Conservation (phyloP, 1,139 yeast species). For the Geotrichum aggregatum region DNA sequence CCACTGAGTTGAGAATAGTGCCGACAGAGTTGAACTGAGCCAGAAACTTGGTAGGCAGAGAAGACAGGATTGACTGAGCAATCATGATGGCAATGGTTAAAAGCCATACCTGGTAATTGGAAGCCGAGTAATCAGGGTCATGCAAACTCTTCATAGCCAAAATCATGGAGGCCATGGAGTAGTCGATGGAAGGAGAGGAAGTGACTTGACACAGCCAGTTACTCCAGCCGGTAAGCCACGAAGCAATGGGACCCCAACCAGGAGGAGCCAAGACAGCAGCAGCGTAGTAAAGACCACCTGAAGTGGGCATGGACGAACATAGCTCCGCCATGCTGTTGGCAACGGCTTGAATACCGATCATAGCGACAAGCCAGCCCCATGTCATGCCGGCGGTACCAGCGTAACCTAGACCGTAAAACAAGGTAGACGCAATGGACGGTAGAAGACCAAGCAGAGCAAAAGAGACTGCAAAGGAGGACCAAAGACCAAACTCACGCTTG, state of each 20-base stretch:
- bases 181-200: conserved; percentile 60
- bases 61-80: conserved; percentile 42
- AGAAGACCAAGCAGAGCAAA: conserved; percentile 65
- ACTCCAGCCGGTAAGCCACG: conserved; percentile 60
- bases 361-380: conserved; percentile 60
- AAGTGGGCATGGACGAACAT: conserved; percentile 60
- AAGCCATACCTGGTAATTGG: conserved; percentile 50
- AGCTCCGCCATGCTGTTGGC: conserved; percentile 57
- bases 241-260: conserved; percentile 50
- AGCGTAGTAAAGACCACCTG: conserved; percentile 62
- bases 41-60: conserved; percentile 50
- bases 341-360: conserved; percentile 48
- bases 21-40: conserved; percentile 55
- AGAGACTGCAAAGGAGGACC: conserved; percentile 62
- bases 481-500: conserved; percentile 54
- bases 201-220: conserved; percentile 57
- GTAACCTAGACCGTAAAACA: conserved; percentile 45
- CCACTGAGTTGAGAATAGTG: conserved; percentile 47
- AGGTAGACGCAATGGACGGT: conserved; percentile 53
- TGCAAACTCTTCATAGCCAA: conserved; percentile 47
- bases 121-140: conserved; percentile 42
- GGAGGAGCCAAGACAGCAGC: conserved; percentile 52
- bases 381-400: conserved; percentile 54
- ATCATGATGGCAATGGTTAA: conserved; percentile 52
- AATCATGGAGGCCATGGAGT: conserved; percentile 57